phyloP scores from a whole-genome alignment of 345 rosid genomes.

The Firmiana major region DNA sequence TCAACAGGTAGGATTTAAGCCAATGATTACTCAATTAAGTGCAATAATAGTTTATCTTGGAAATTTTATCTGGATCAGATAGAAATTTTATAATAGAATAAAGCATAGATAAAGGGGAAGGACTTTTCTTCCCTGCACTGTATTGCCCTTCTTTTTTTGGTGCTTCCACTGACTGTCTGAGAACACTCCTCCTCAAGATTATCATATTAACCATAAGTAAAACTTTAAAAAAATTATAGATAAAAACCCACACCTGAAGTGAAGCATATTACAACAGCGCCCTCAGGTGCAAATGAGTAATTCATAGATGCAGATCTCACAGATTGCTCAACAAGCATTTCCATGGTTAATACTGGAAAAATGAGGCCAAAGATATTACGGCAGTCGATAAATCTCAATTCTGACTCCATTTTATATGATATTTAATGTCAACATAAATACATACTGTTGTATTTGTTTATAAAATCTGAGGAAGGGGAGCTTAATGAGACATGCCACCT shows the following conservation, averaged over 20 bases:
- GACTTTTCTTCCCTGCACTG: not conserved
- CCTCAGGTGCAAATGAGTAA: conserved; percentile 65
- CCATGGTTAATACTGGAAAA: conserved; percentile 44
- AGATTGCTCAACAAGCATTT: conserved; percentile 29
- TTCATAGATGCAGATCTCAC: conserved; percentile 18
- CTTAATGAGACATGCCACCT: conserved; percentile 62
- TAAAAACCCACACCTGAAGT: conserved; percentile 53
- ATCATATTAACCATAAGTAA: not conserved
- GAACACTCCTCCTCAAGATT: not conserved
- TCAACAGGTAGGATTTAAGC: not conserved
- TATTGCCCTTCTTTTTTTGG: not conserved
- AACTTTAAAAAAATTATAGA: too few species aligned
- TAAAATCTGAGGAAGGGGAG: conserved; percentile 25
- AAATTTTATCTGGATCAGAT: too few species aligned
- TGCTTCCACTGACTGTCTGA: not conserved
- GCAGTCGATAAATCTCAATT: not conserved
- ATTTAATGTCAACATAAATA: not conserved
- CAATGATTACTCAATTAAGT: not conserved
- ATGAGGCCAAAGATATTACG: conserved; percentile 11
- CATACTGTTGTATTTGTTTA: conserved; percentile 33
- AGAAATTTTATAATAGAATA: not conserved
- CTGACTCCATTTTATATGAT: not conserved
- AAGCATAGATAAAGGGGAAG: not conserved
- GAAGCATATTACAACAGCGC: conserved; percentile 73
- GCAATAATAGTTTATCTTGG: too few species aligned